Base-by-base conservation (phyloP, 176 grass and related monocot genomes). In the Calamus simplicifolius region DNA sequence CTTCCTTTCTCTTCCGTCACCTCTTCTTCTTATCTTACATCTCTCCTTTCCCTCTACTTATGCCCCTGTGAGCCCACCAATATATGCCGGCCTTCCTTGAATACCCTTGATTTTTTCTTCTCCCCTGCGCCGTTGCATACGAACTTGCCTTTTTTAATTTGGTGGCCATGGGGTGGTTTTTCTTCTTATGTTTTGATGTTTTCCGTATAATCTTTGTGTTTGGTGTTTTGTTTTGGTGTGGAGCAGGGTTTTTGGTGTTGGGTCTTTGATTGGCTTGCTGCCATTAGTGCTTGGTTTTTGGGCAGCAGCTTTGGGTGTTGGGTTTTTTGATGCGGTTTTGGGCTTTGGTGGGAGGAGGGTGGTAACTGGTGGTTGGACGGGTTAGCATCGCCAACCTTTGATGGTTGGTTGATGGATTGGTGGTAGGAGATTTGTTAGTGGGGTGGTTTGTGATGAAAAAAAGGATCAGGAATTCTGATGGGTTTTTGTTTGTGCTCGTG, bases 201-300 rank as follows among this genome's bases (percentile, higher is more conserved):
- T 61, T 56, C 19, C 65, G 48, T 77, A 43, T 69, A 27, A 63
- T 67, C 53, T 77, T 69, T 64, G 31, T 64, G 63, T 69, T 77
- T 77, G 30, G 29, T 53, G 18, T 16, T 69, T 51, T 57, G 17
- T n/a, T 35, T 74, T 51, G 17, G 54, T 30, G 50, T 55, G 35
- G 35, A 43, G 35, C 12, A 8, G 35, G 35, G 10, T 43, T 43
- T 58, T 30, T 59, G 25, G 16, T 16, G 57, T n/a, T n/a, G n/a
- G n/a, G n/a, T n/a, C n/a, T n/a, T n/a, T n/a, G n/a, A n/a, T n/a
- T n/a, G 25, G 56, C 23, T 58, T 26, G 25, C 26, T 5, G 57
- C 13, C 25, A 5, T 30, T 59, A 12, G 57, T 17, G 27, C 5
- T 59, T 30, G 3, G 19, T 26, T 59, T 26, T 29, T 58, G 6